A percentile compares a stretch with the other conserved stretches of the same genome.
Evolutionary conservation across 78 protist species (phyloP).

Genomic region (Polysphondylium violaceum): DNA sequence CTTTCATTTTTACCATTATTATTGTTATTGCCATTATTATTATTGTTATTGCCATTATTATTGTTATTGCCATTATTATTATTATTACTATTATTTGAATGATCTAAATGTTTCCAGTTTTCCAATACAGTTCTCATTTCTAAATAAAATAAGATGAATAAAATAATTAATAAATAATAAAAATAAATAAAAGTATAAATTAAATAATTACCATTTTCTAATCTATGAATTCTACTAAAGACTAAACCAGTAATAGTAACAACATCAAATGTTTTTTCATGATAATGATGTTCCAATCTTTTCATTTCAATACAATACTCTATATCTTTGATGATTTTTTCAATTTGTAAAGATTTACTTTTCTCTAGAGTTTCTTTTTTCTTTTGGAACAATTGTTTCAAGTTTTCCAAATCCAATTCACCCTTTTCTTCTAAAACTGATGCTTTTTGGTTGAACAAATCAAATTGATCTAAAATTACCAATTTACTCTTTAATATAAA

Average conservation of each 20-base stretch:
- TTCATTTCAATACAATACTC: conserved; percentile 57
- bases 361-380: conserved; percentile 16
- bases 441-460: neutral
- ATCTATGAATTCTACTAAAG: conserved; percentile 61
- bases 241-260: conserved; percentile 59
- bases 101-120: conserved; percentile 53
- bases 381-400: neutral
- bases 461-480: conserved; percentile 46
- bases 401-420: neutral
- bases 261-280: conserved; percentile 55
- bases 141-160: neutral
- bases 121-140: conserved; percentile 66
- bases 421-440: conserved; percentile 17
- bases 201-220: conserved; percentile 32
- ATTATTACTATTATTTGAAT: neutral
- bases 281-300: conserved; percentile 11
- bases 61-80: neutral
- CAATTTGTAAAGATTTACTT: conserved; percentile 13
- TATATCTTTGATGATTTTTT: conserved; percentile 49
- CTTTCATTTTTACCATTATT: conserved; percentile 1
- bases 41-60: neutral
- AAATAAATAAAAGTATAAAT: neutral
- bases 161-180: neutral
- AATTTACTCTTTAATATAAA: conserved; percentile 55
- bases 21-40: neutral